Evolutionary conservation across 2,329 filamentous ascomycete genomes (phyloP), one percentile per base, ranked within the genome.

Genomic region (Knoxdaviesia capensis): DNA sequence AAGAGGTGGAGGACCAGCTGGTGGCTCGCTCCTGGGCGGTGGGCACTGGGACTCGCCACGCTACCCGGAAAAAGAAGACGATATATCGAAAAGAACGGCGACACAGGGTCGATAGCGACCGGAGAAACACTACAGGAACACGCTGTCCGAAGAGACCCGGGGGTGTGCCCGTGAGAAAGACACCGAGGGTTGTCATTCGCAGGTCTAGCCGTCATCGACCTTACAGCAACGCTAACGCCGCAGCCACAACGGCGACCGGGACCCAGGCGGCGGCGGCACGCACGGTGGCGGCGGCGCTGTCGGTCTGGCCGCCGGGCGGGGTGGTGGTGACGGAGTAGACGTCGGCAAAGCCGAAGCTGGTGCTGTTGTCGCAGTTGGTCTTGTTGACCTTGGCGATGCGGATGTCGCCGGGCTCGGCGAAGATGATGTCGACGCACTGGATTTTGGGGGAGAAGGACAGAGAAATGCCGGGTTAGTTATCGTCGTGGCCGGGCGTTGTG

Each of bases 361-460:
- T 76, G 45, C 78, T 83, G 64, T 96, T 96, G 67, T 80, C 86
- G 68, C 88, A 96, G 61, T 94, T 94, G 9, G 74, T 69, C 45
- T 68, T 64, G 55, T 81, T 93, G 49, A 94, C 82, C 49, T 79
- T 65, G 43, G 64, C 65, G 40, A 93, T 75, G 38, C 61, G 62
- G 35, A 59, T 48, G 54, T 93, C 80, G 52, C 74, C 63, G 29
- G 82, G 81, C 1, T 86, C 81, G 39, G 79, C 83, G 51, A 96
- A 92, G 39, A 80, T 88, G 52, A 96, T 92, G 55, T 96, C 88
- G 50, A 92, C 87, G 56, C 90, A 96, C 85, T 94, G 31, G 5
- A 9, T 9, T 11, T 10, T 31, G 6, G 29, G 9, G 4, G 9
- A 3, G 32, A 34, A 10, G 29, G 9, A 34, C 28, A 10, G n/a